phyloP scores from a whole-genome alignment of 805 yeast genomes.

The Starmerella kuoi region DNA sequence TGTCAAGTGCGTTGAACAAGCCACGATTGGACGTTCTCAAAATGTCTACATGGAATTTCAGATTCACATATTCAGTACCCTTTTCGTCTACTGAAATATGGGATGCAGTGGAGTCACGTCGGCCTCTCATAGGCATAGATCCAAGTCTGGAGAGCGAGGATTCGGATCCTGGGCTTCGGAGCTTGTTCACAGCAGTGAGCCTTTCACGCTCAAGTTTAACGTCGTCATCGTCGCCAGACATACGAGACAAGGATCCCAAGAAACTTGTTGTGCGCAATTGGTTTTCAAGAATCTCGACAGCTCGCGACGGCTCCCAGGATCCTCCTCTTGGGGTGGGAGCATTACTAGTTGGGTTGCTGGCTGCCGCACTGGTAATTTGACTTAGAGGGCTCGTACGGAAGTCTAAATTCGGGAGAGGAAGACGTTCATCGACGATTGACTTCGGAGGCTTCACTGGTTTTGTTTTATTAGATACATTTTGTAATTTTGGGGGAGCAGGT shows the following conservation, averaged over 20 bases:
- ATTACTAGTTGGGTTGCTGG: background rate
- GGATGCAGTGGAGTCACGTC: slow-evolving; percentile 7
- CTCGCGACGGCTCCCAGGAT: slow-evolving; percentile 1
- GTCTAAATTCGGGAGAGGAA: slow-evolving; percentile 5
- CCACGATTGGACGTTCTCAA: slow-evolving; percentile 77
- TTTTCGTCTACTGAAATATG: slow-evolving; percentile 2
- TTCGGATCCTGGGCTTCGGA: background rate
- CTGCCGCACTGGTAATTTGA: background rate
- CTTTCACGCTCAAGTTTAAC: slow-evolving; percentile 9
- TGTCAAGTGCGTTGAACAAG: slow-evolving; percentile 65
- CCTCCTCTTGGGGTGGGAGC: background rate
- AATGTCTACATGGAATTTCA: slow-evolving; percentile 43
- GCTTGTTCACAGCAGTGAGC: slow-evolving; percentile 1
- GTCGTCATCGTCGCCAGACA: slow-evolving; percentile 14
- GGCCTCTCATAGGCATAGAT: background rate
- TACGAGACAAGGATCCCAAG: background rate
- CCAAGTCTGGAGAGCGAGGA: slow-evolving; percentile 4
- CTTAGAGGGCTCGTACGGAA: background rate
- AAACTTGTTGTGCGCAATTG: slow-evolving; percentile 1
- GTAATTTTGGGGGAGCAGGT: background rate
- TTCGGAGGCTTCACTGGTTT: slow-evolving; percentile 16
- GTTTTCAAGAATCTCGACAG: background rate
- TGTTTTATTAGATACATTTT: slow-evolving; percentile 6
- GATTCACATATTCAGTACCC: background rate
- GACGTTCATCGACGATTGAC: slow-evolving; percentile 21